A percentile compares a stretch with the other conserved stretches of the same genome.
Evolutionary conservation across 129 eudicot species (phyloP).

Genomic region (Centrapalus pauciflorus): DNA sequence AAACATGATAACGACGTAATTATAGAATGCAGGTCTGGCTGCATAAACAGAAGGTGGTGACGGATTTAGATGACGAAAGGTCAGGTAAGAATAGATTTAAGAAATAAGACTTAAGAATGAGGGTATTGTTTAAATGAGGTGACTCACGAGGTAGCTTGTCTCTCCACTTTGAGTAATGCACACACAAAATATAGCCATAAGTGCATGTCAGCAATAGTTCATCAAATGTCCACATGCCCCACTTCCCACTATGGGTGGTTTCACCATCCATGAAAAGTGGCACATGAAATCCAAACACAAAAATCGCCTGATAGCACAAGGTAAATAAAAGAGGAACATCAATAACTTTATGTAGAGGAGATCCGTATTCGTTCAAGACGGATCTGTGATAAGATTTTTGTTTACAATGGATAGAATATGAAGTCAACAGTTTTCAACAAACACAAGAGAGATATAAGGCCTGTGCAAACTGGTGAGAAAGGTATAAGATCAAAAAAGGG

Average conservation of each 20-base stretch:
- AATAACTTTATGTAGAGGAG: not conserved
- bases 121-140: not conserved
- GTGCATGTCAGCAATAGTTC: conserved; percentile 49
- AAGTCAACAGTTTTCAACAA: not conserved
- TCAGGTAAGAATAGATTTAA: not conserved
- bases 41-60: conserved; percentile 21
- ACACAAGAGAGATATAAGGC: not conserved
- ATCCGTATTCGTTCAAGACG: not conserved
- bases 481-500: not conserved
- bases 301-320: conserved; percentile 44
- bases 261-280: conserved; percentile 53
- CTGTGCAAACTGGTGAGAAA: not conserved
- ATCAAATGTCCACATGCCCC: conserved; percentile 61
- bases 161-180: conserved; percentile 82
- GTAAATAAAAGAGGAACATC: not conserved
- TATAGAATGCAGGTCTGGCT: conserved; percentile 77
- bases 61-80: not conserved
- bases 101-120: not conserved
- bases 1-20: conserved; percentile 61
- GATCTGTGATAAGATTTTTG: not conserved
- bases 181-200: conserved; percentile 66
- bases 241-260: conserved; percentile 43
- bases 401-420: not conserved
- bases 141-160: conserved; percentile 79
- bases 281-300: conserved; percentile 66